phyloP scores from a whole-genome alignment of 2,329 filamentous ascomycete genomes.

The Teratosphaeriaceae sp. region DNA sequence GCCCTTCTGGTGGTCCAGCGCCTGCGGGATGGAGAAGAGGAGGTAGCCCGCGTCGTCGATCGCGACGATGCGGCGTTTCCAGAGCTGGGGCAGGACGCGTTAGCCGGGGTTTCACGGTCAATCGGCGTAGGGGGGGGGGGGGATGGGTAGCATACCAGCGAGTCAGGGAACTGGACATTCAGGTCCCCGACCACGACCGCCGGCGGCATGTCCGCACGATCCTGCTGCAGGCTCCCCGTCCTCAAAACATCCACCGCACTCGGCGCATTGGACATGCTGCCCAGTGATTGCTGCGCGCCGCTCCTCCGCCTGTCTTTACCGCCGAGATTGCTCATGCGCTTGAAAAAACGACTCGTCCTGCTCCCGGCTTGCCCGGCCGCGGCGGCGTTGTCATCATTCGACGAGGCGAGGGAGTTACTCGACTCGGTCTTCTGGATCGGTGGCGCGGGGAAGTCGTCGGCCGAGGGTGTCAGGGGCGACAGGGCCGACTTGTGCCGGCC shows the following conservation, averaged over 20 bases:
- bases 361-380: conserved; percentile 31
- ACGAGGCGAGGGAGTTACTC: conserved; percentile 21
- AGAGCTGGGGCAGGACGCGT: conserved; percentile 47
- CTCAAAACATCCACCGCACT: conserved; percentile 1
- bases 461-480: conserved; percentile 8
- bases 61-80: conserved; percentile 87
- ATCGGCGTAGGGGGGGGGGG: background rate
- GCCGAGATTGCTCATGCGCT: conserved; percentile 48
- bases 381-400: conserved; percentile 41
- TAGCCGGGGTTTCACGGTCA: conserved; percentile 9
- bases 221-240: conserved; percentile 9
- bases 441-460: conserved; percentile 20
- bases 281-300: conserved; percentile 2
- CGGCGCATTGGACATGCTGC: background rate
- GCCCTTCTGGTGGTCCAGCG: conserved; percentile 32
- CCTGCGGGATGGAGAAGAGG: conserved; percentile 65
- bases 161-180: conserved; percentile 96
- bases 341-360: conserved; percentile 56
- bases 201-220: conserved; percentile 37
- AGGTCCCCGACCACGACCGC: conserved; percentile 76
- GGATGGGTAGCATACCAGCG: conserved; percentile 52
- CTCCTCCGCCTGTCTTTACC: conserved; percentile 5
- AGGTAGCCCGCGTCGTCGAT: conserved; percentile 80
- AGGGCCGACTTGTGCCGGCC: conserved; percentile 13
- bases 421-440: conserved; percentile 20